Conservation (phyloP, 106 monocot genomes). For the Dendrobium catenatum region DNA sequence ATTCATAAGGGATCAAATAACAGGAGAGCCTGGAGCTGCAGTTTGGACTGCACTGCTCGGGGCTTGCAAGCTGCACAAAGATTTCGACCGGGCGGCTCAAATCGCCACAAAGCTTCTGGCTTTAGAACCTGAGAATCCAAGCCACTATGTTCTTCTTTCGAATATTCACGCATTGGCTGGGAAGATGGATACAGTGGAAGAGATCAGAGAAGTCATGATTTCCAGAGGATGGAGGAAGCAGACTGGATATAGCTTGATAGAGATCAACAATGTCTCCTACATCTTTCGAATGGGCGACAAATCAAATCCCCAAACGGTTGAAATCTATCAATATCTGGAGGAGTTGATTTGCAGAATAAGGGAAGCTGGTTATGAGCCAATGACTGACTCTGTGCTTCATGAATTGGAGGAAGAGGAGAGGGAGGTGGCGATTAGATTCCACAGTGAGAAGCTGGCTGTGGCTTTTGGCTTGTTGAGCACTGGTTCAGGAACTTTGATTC, state of each 20-base stretch:
- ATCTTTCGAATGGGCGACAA: slow-evolving; percentile 58
- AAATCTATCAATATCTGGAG: slow-evolving; percentile 39
- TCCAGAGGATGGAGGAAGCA: slow-evolving; percentile 38
- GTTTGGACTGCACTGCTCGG: slow-evolving; percentile 57
- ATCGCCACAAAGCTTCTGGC: slow-evolving; percentile 32
- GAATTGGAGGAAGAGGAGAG: slow-evolving; percentile 64
- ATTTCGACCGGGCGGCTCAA: slow-evolving; percentile 37
- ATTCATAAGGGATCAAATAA: slow-evolving; percentile 24
- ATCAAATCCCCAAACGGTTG: slow-evolving; percentile 22
- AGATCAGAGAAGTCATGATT: slow-evolving; percentile 36
- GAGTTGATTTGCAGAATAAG: slow-evolving; percentile 29
- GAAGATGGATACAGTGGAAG: slow-evolving; percentile 41
- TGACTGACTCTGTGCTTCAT: slow-evolving; percentile 48
- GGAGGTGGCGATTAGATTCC: slow-evolving; percentile 50
- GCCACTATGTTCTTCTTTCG: slow-evolving; percentile 51
- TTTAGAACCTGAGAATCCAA: slow-evolving; percentile 41
- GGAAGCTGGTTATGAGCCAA: slow-evolving; percentile 33
- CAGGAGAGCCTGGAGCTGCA: slow-evolving; percentile 33
- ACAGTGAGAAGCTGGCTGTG: slow-evolving; percentile 58
- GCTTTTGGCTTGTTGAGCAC: slow-evolving; percentile 54
- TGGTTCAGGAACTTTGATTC: slow-evolving; percentile 19
- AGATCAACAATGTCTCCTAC: slow-evolving; percentile 25
- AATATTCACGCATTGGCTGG: slow-evolving; percentile 45
- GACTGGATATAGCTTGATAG: slow-evolving; percentile 46
- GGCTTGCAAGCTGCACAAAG: slow-evolving; percentile 54